These are phyloP conservation scores for Dryas alaskensis DNA, from an alignment of 306 rosid species.

Conservation along the genomic window DNA sequence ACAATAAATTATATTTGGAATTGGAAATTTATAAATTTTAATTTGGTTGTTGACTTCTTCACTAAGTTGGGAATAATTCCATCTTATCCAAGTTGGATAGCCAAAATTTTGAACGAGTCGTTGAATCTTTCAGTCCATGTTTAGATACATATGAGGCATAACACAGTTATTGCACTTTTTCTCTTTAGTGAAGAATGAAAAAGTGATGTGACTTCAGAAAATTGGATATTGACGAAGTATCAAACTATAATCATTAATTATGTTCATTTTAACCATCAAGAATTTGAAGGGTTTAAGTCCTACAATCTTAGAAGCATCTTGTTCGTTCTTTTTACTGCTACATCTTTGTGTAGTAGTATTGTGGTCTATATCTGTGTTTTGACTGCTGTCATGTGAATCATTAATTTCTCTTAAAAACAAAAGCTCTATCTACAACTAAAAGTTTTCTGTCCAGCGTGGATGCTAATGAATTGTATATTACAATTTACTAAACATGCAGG, in stretches of 20 bases:
- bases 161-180: neutral
- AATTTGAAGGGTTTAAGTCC: neutral
- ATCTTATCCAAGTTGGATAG: neutral
- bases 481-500: conserved; percentile 42
- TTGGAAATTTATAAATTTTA: neutral
- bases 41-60: conserved; percentile 9
- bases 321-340: neutral
- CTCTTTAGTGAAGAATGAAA: too few relatives aligned
- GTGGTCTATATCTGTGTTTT: too few relatives aligned
- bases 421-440: too few relatives aligned
- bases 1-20: neutral
- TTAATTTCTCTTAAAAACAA: neutral
- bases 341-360: neutral
- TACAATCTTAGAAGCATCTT: neutral
- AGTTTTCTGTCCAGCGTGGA: neutral
- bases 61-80: conserved; percentile 2
- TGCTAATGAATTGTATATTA: conserved; percentile 15
- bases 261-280: too few relatives aligned
- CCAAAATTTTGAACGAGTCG: neutral
- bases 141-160: neutral
- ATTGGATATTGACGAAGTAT: neutral
- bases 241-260: neutral
- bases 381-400: neutral
- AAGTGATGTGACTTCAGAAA: neutral
- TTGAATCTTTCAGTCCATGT: neutral